A percentile compares a stretch with the other conserved stretches of the same genome.
phyloP scores from a whole-genome alignment of 2,329 filamentous ascomycete genomes.

The Dichotomopilus funicola region DNA sequence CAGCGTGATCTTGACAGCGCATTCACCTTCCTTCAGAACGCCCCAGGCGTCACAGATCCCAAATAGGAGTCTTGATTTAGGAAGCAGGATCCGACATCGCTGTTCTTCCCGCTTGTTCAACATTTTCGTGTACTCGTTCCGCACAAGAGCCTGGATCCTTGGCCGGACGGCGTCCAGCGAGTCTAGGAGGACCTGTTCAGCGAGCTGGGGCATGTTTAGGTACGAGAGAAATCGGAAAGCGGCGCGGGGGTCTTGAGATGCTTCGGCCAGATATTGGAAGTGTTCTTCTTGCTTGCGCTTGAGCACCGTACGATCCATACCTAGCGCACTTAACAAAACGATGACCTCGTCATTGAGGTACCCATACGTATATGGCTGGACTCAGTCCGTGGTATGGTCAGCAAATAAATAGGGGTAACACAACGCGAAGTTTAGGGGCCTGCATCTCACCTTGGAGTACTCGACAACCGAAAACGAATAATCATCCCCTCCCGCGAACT shows the following conservation, averaged over 20 bases:
- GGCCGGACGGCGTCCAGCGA: conserved; percentile 29
- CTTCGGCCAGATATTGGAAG: conserved; percentile 29
- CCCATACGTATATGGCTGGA: conserved; percentile 34
- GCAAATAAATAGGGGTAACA: not conserved
- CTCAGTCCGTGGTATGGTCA: not conserved
- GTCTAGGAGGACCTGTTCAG: conserved; percentile 33
- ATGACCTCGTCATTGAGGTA: conserved; percentile 37
- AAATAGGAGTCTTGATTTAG: conserved; percentile 33
- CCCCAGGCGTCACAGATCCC: conserved; percentile 34
- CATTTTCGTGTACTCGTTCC: conserved; percentile 30
- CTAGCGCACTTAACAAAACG: conserved; percentile 33
- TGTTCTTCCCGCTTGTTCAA: conserved; percentile 30
- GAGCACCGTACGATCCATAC: conserved; percentile 28
- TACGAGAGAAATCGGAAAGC: conserved; percentile 34
- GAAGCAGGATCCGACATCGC: conserved; percentile 33
- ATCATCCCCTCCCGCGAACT: conserved; percentile 34
- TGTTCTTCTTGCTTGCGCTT: conserved; percentile 32
- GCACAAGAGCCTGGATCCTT: conserved; percentile 27
- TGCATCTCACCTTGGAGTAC: conserved; percentile 32
- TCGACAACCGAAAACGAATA: conserved; percentile 34
- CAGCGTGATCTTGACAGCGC: conserved; percentile 32
- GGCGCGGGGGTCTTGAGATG: conserved; percentile 23
- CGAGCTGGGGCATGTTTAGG: conserved; percentile 28
- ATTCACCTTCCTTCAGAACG: conserved; percentile 33
- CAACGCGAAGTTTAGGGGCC: not conserved